Evolutionary conservation across 179 eudicot genomes (phyloP).

Genomic region (Patellifolia procumbens): DNA sequence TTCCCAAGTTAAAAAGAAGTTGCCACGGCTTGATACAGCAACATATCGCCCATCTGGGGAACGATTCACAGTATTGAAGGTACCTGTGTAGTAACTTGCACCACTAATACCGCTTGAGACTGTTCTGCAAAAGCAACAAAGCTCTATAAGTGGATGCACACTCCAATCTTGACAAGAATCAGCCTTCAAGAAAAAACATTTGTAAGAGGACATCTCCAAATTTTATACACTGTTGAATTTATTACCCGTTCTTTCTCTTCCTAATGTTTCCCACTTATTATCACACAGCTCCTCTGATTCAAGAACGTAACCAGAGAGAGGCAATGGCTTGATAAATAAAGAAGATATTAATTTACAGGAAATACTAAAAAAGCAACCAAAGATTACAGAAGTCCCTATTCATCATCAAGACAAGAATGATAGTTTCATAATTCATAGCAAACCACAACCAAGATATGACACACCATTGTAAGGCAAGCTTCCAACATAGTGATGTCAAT

Average conservation of each 20-base stretch:
- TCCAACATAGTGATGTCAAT: neutral
- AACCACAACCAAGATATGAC: neutral
- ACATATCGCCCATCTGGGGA: slow-evolving; percentile 96
- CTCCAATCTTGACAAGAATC: neutral
- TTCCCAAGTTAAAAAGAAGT: slow-evolving; percentile 95
- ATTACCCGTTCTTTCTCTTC: slow-evolving; percentile 8
- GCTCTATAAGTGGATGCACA: slow-evolving; percentile 26
- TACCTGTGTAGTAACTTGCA: slow-evolving; percentile 97
- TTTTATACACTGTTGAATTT: neutral
- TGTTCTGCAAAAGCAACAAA: slow-evolving; percentile 79
- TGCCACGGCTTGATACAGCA: slow-evolving; percentile 99
- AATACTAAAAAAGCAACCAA: neutral
- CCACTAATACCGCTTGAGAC: slow-evolving; percentile 99
- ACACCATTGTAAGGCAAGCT: neutral
- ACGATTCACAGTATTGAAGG: slow-evolving; percentile 93
- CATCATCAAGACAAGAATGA: neutral
- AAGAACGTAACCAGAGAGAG: neutral
- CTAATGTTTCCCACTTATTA: neutral
- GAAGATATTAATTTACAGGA: neutral
- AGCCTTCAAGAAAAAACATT: neutral
- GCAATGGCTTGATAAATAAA: neutral
- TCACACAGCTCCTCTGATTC: neutral
- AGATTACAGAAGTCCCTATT: neutral
- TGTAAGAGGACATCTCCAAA: neutral
- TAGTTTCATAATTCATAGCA: neutral